phyloP scores from a whole-genome alignment of 331 rosid species.

The Stylosanthes scabra region DNA sequence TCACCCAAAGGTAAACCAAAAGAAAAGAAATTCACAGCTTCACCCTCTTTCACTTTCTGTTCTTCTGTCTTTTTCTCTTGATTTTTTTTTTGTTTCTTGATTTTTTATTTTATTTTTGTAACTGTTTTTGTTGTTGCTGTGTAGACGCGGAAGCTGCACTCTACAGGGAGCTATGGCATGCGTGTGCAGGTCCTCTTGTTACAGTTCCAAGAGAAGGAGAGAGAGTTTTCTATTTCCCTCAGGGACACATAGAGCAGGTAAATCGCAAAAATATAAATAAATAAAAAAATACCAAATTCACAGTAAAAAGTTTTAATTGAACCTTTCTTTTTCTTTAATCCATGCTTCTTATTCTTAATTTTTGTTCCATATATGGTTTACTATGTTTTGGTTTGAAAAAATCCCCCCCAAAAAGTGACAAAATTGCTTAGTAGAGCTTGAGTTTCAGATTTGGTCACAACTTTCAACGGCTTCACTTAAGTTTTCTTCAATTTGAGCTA shows the following conservation, averaged over 20 bases:
- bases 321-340: background rate
- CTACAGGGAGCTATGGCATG: conserved; percentile 89
- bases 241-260: conserved; percentile 95
- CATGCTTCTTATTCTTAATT: background rate
- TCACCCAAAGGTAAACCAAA: conserved; percentile 45
- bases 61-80: background rate
- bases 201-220: conserved; percentile 77
- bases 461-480: background rate
- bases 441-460: conserved; percentile 20
- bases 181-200: conserved; percentile 95
- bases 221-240: conserved; percentile 85
- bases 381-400: background rate
- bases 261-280: background rate
- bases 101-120: too few species aligned
- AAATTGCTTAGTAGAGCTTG: background rate
- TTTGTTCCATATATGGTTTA: background rate
- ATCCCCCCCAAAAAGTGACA: background rate
- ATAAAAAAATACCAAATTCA: background rate
- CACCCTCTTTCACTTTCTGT: background rate
- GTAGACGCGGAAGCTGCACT: conserved; percentile 80
- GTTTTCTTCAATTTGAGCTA: background rate
- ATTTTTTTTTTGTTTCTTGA: background rate
- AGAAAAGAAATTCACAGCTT: background rate
- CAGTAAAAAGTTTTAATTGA: too few species aligned
- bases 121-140: background rate